Conservation (phyloP, 1,284 basidiomycete species). For the Veloboletus limbatus region DNA sequence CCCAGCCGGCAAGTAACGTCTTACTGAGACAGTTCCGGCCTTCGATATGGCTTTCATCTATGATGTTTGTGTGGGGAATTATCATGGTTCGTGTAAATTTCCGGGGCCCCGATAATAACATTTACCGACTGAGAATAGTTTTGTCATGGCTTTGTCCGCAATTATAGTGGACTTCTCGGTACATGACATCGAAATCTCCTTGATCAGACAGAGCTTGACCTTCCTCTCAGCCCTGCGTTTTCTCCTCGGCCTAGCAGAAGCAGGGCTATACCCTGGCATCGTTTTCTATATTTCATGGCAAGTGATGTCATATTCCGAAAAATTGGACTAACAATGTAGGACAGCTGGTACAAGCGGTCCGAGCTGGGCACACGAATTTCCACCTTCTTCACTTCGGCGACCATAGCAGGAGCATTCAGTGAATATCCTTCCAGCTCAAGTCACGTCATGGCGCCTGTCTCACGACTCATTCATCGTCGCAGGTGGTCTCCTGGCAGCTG, state of each 20-base stretch:
- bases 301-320: conserved; percentile 6
- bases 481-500: conserved; percentile 63
- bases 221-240: conserved; percentile 41
- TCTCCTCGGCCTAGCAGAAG: conserved; percentile 50
- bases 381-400: conserved; percentile 67
- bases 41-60: conserved; percentile 55
- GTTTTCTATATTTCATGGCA: conserved; percentile 56
- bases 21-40: conserved; percentile 54
- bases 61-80: conserved; percentile 58
- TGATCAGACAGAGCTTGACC: background rate
- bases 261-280: conserved; percentile 52
- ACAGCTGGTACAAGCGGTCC: conserved; percentile 57
- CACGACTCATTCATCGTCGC: background rate
- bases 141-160: conserved; percentile 49
- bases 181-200: conserved; percentile 5
- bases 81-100: conserved; percentile 45
- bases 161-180: conserved; percentile 53
- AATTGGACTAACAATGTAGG: conserved; percentile 4
- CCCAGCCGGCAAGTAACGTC: conserved; percentile 52
- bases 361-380: conserved; percentile 61
- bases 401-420: conserved; percentile 70
- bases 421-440: too few species aligned
- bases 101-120: background rate
- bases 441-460: too few species aligned
- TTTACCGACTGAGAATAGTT: conserved; percentile 34